Evolutionary conservation across 208 protist genomes (phyloP).

Genomic region (Lotmaria passim): DNA sequence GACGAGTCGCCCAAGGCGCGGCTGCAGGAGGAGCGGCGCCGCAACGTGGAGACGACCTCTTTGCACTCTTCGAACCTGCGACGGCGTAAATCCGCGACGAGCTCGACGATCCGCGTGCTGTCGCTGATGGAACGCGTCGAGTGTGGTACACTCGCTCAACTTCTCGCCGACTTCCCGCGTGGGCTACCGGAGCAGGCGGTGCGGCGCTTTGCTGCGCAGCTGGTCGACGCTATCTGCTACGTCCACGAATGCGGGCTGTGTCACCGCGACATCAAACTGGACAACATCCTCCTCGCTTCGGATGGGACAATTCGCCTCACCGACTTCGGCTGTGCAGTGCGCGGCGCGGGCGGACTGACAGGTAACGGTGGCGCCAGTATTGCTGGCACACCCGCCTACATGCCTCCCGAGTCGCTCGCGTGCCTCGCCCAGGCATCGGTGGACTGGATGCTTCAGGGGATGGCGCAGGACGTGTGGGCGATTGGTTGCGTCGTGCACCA

Average conservation of each 20-base stretch:
- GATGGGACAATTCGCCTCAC: conserved; percentile 52
- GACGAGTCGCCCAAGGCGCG: neutral
- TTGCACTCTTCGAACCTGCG: neutral
- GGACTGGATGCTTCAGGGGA: conserved; percentile 15
- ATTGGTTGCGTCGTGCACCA: conserved; percentile 97
- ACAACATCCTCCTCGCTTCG: conserved; percentile 72
- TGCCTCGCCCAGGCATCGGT: neutral
- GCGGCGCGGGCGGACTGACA: neutral
- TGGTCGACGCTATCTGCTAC: conserved; percentile 45
- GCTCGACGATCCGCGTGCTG: conserved; percentile 25
- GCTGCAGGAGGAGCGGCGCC: neutral
- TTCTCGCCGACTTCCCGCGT: conserved; percentile 25
- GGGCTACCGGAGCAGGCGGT: conserved; percentile 39
- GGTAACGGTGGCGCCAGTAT: conserved; percentile 8
- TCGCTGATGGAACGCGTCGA: conserved; percentile 48
- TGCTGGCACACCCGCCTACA: conserved; percentile 43
- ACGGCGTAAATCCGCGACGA: neutral
- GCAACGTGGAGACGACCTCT: neutral
- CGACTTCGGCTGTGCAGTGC: conserved; percentile 54
- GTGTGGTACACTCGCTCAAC: conserved; percentile 33
- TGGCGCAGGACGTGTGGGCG: conserved; percentile 94
- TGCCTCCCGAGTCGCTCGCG: conserved; percentile 40
- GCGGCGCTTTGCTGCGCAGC: conserved; percentile 31
- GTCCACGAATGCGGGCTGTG: conserved; percentile 53
- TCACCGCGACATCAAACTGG: conserved; percentile 84